A percentile compares a stretch with the other conserved stretches of the same genome.
Evolutionary conservation across 1,284 basidiomycete species (phyloP).

Genomic region (Pholiota adiposa): DNA sequence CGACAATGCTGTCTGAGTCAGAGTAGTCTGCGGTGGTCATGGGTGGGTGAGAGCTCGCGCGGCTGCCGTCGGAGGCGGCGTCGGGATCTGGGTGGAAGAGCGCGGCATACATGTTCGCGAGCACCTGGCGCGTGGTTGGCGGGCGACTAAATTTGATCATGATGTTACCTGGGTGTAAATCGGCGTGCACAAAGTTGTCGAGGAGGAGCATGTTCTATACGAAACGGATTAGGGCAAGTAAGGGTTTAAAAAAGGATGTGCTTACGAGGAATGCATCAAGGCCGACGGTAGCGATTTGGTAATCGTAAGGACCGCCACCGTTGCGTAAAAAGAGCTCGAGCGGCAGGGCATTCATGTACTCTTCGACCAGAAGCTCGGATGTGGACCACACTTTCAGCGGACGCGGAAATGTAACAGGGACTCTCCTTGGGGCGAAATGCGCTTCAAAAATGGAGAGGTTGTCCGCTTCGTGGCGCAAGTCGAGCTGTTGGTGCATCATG

Average conservation of each 20-base stretch:
- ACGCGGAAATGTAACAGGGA: slow-evolving; percentile 89
- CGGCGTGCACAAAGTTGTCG: slow-evolving; percentile 98
- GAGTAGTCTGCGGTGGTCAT: slow-evolving; percentile 38
- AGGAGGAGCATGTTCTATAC: slow-evolving; percentile 93
- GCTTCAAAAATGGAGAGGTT: slow-evolving; percentile 87
- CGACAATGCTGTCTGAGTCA: slow-evolving; percentile 72
- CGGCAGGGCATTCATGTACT: slow-evolving; percentile 92
- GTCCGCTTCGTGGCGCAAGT: slow-evolving; percentile 89
- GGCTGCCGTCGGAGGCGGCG: slow-evolving; percentile 39
- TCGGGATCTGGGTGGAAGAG: slow-evolving; percentile 35
- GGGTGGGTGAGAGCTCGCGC: slow-evolving; percentile 34
- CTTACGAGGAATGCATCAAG: slow-evolving; percentile 93
- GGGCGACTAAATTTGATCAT: slow-evolving; percentile 96
- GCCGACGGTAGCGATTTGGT: slow-evolving; percentile 89
- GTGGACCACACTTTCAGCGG: slow-evolving; percentile 84
- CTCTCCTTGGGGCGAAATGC: slow-evolving; percentile 82
- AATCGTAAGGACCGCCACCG: slow-evolving; percentile 91
- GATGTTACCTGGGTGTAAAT: slow-evolving; percentile 95
- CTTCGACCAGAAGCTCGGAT: slow-evolving; percentile 86
- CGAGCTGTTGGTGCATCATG: slow-evolving; percentile 98
- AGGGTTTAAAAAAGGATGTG: slow-evolving; percentile 17
- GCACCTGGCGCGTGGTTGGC: slow-evolving; percentile 61
- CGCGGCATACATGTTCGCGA: slow-evolving; percentile 56
- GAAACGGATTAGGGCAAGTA: slow-evolving; percentile 4
- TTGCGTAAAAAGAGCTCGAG: slow-evolving; percentile 88